Conservation (phyloP, 1,139 yeast species). For the Saccharomyces hybrid region DNA sequence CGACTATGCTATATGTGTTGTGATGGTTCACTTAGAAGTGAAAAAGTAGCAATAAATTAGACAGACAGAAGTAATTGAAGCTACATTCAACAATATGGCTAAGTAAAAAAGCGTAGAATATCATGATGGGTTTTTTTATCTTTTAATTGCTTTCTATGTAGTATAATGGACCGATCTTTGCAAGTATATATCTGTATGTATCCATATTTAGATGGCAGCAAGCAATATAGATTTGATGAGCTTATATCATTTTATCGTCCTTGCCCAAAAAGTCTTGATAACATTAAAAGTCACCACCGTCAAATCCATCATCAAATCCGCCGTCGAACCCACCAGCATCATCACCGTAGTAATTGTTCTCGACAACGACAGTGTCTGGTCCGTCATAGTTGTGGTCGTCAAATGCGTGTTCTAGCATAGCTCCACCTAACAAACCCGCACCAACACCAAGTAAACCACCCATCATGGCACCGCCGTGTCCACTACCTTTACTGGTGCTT, state of each 20-base stretch:
- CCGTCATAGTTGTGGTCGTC: slow-evolving; percentile 13
- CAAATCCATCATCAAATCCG: slow-evolving; percentile 19
- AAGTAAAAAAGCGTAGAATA: neutral
- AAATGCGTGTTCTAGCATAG: slow-evolving; percentile 39
- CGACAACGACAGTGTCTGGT: slow-evolving; percentile 16
- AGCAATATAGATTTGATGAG: neutral
- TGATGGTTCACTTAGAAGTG: neutral
- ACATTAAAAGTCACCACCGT: slow-evolving; percentile 10
- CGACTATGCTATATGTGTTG: neutral
- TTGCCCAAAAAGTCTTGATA: neutral
- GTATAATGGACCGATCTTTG: neutral
- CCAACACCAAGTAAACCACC: slow-evolving; percentile 67
- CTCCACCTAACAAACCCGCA: slow-evolving; percentile 74
- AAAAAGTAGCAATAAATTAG: too few species aligned
- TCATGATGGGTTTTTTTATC: neutral
- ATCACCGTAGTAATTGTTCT: slow-evolving; percentile 28
- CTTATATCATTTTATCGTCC: neutral
- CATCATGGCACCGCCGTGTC: slow-evolving; percentile 30
- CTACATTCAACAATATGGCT: neutral
- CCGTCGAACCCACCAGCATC: slow-evolving; percentile 23
- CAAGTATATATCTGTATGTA: neutral
- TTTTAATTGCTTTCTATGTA: neutral
- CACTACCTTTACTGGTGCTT: slow-evolving; percentile 18
- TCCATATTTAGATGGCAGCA: neutral
- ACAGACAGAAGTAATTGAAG: neutral